Base-by-base conservation (phyloP, 1,284 basidiomycete species). In the Cryptococcus hybrid region DNA sequence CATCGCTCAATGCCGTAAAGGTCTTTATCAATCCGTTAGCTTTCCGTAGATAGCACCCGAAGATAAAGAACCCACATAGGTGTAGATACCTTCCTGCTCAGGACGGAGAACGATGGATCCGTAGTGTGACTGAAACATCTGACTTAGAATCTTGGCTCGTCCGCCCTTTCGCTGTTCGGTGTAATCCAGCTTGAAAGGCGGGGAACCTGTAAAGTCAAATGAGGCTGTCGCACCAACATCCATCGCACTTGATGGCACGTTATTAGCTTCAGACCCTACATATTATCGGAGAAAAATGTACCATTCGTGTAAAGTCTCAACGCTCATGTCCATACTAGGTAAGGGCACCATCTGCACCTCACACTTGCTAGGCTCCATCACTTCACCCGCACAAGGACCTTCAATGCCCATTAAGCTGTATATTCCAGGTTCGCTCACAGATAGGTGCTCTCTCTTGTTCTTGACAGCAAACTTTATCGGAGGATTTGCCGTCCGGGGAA, bases 301-400 rank as follows among this genome's bases (percentile, higher is more conserved):
- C 90, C 91, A 92, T 80, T 93, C 95, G 66, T 94, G 89, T 64
- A 98, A 89, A 54, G 88, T 87, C 68, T 87, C 88, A 84, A 93
- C 92, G 71, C 88, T 85, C 63, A 96, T 90, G 68, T 92, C 86
- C 11, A 89, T 88, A 2, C 84, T 85, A 0, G 92, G 91, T 43
- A 82, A 75, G 1, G 89, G 89, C 59, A 87, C 83, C 69, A 91
- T 84, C 40, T 88, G 78, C 1, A 92, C 88, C 50, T 80, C 82
- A 67, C 89, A 92, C 2, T 80, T 83, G 55, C 90, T 88, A 0
- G 92, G 91, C 55, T 88, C 88, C 46, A 90, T 79, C 0, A 96
- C 84, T 54, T 88, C 86, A 2, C 92, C 92, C 40, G 84, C 79
- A 88, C 81, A 89, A 82, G 82, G 86, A 36, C 93, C 92, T 59